Conservation (phyloP, 1,139 yeast genomes). For the Lodderomyces jiufengensis region DNA sequence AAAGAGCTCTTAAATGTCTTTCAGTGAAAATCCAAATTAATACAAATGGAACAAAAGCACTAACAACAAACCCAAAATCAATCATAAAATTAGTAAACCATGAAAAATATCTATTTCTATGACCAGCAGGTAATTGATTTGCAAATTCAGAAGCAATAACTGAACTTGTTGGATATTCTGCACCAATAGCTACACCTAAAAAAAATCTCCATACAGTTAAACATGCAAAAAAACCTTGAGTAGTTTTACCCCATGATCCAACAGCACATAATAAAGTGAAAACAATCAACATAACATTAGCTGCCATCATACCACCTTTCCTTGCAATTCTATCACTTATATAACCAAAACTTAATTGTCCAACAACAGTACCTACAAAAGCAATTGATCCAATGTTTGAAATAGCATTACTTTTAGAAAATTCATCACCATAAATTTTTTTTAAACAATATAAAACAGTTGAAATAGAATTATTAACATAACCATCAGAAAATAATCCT, state of each 20-base stretch:
- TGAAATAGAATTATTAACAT: slow-evolving; percentile 78
- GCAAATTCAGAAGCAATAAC: slow-evolving; percentile 94
- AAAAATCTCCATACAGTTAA: slow-evolving; percentile 81
- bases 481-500: slow-evolving; percentile 87
- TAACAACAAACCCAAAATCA: slow-evolving; percentile 78
- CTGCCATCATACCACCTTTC: slow-evolving; percentile 73
- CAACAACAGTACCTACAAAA: slow-evolving; percentile 88
- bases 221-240: slow-evolving; percentile 72
- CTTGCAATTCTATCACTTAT: slow-evolving; percentile 76
- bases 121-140: slow-evolving; percentile 68
- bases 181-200: slow-evolving; percentile 80
- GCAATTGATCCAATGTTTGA: slow-evolving; percentile 80
- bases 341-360: slow-evolving; percentile 76
- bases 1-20: slow-evolving; percentile 71
- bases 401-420: slow-evolving; percentile 61
- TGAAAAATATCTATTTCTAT: slow-evolving; percentile 82
- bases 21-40: slow-evolving; percentile 76
- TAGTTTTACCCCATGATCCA: slow-evolving; percentile 72
- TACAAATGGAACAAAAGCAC: slow-evolving; percentile 84
- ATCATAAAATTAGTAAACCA: slow-evolving; percentile 90
- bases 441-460: slow-evolving; percentile 69
- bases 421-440: slow-evolving; percentile 60
- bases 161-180: slow-evolving; percentile 91
- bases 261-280: slow-evolving; percentile 79
- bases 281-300: slow-evolving; percentile 66